Base-by-base conservation (phyloP, 805 yeast genomes). In the Saccharomycopsis amapae region DNA sequence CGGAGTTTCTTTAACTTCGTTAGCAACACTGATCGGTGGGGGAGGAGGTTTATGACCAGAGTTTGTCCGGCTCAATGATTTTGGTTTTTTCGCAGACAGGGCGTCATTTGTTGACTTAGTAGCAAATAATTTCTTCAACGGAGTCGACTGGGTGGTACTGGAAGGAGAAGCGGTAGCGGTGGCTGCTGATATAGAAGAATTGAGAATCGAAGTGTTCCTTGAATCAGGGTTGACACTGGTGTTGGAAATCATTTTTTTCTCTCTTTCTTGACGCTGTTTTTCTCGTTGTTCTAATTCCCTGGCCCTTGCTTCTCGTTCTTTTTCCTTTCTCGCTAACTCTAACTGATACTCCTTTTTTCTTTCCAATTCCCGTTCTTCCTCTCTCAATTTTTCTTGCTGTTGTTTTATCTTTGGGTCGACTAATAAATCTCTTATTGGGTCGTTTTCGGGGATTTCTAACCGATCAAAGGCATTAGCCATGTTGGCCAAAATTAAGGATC, bases 381-480 rank as follows among this genome's bases (percentile, higher is more conserved):
- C 42, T 26, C 40, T 22, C 17, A 44, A 36, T 22, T 30, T 32
- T 12, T 13, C 15, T 20, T 48, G 24, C 31, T 31, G 24, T 28
- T 32, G 36, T 13, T 31, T 37, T 9, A 39, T 33, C 26, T 44
- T 18, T 10, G 54, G 54, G 24, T 45, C 39, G 7, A 40, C 38
- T n/a, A 48, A 28, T 34, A 45, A 18, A 13, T 39, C 28, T 9
- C 52, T 17, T 4, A 48, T n/a, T 10, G 54, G 54, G 32, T 51
- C 52, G 20, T 37, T 18, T 4, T 5, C 25, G 5, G 46, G 30
- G 2, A 48, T 17, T 13, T 42, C 26, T 15, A 51, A 15, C 20
- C 54, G 17, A 18, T 45, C 44, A 35, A 51, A 51, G 10, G 51
- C 46, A 5, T 43, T 38, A 5, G 15, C 20, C 45, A 51, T 43